phyloP scores from a whole-genome alignment of 2,329 filamentous ascomycete species.

The Plectosphaerella cucumerina region DNA sequence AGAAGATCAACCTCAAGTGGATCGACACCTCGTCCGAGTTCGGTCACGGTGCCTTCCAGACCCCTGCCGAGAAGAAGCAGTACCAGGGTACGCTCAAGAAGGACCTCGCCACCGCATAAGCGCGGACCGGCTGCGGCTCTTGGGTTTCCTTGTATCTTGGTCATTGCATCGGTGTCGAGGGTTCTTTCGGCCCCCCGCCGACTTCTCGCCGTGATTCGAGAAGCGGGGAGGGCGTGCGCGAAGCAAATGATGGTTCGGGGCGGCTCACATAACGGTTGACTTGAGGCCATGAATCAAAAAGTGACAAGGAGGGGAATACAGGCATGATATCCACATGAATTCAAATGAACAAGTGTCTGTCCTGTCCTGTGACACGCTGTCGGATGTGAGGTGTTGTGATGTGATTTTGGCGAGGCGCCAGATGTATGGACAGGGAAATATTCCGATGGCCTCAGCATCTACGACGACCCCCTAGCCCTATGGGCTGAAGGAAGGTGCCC shows the following conservation, averaged over 20 bases:
- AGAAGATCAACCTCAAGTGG: constrained; percentile 99
- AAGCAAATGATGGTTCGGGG: background rate
- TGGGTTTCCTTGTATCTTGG: constrained; percentile 38
- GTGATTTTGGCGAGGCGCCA: no score
- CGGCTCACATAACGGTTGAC: constrained; percentile 11
- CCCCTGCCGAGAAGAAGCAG: constrained; percentile 93
- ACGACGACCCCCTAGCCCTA: no score
- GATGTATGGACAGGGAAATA: no score
- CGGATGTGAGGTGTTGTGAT: background rate
- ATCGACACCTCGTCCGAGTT: constrained; percentile 99
- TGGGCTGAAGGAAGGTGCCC: no score
- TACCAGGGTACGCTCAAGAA: constrained; percentile 99
- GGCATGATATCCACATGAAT: constrained; percentile 13
- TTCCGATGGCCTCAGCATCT: no score
- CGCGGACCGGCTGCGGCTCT: constrained; percentile 10
- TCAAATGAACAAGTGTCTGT: background rate
- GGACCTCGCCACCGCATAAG: constrained; percentile 60
- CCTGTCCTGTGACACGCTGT: background rate
- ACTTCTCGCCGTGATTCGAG: constrained; percentile 10
- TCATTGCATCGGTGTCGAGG: constrained; percentile 54
- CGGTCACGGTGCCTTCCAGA: constrained; percentile 99
- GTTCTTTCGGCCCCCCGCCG: constrained; percentile 26
- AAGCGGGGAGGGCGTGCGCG: background rate
- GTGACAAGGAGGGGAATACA: constrained; percentile 8
- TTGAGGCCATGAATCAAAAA: constrained; percentile 16